Percentiles rank a stretch among this genome's conserved stretches.
Conservation (phyloP, 202 grass and related monocot species). For the Dendrocalamus latiflorus region DNA sequence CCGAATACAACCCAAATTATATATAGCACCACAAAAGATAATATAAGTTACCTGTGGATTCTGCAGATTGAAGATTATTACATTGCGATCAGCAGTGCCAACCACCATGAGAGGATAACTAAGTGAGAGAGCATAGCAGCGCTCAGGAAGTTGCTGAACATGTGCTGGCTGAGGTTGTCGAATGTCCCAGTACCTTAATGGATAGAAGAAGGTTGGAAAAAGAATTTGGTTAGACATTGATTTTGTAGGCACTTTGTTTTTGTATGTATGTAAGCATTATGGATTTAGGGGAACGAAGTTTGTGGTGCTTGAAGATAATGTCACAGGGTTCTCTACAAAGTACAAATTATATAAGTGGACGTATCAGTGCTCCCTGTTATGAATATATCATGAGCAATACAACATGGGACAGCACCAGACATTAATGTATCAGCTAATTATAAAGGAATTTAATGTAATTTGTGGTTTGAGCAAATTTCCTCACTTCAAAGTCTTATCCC, state of each 20-base stretch:
- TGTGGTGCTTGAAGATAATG: slow-evolving; percentile 2
- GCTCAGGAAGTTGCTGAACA: slow-evolving; percentile 65
- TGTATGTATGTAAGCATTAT: background rate
- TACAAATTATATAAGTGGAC: background rate
- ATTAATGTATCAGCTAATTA: background rate
- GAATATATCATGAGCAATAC: background rate
- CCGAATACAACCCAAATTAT: background rate
- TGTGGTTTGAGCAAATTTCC: background rate
- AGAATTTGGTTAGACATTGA: background rate
- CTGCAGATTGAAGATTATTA: slow-evolving; percentile 59
- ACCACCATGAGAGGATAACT: slow-evolving; percentile 69
- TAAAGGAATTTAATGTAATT: background rate
- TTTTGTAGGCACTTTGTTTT: background rate
- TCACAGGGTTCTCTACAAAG: background rate
- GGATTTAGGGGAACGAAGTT: background rate
- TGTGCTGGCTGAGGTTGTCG: slow-evolving; percentile 65
- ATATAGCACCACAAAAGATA: background rate
- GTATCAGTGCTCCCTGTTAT: background rate
- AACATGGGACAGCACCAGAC: background rate
- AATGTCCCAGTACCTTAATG: slow-evolving; percentile 69
- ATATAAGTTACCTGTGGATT: slow-evolving; percentile 55
- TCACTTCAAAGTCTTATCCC: slow-evolving; percentile 74
- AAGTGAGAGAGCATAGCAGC: slow-evolving; percentile 64
- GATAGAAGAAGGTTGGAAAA: background rate
- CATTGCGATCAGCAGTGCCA: slow-evolving; percentile 54